Percentiles rank a stretch among this genome's conserved stretches.
These are phyloP conservation scores for Penicillium robsamsonii DNA, from an alignment of 495 filamentous ascomycete genomes.

Conservation along the genomic window DNA sequence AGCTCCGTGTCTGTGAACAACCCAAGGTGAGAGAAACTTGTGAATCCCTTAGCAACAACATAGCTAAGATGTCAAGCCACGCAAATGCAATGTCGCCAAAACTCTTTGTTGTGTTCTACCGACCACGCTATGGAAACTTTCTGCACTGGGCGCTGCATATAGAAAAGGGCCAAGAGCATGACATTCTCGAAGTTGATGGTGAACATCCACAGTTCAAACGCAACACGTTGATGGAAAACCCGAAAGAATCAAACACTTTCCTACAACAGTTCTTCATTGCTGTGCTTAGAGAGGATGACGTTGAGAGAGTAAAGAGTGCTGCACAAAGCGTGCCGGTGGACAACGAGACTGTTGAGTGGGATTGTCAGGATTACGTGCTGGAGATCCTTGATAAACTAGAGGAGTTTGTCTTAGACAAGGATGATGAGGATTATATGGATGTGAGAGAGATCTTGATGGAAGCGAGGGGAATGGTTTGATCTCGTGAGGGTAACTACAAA, in stretches of 20 bases:
- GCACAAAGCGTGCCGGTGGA: neutral
- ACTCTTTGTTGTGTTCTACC: neutral
- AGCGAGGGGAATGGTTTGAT: neutral
- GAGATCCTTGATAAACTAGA: neutral
- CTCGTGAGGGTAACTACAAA: no score
- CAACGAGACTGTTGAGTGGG: neutral
- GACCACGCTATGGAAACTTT: neutral
- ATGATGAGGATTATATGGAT: neutral
- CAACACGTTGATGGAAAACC: neutral
- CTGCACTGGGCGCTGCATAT: neutral
- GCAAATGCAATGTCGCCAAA: neutral
- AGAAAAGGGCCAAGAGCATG: neutral
- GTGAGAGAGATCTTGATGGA: neutral
- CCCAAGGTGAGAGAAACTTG: neutral
- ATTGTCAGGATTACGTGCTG: constrained; percentile 1
- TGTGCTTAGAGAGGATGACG: neutral
- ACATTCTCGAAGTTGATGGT: neutral
- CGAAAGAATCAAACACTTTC: neutral
- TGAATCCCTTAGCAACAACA: neutral
- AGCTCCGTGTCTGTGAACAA: no score
- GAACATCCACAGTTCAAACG: neutral
- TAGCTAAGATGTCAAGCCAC: neutral
- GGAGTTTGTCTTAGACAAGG: neutral
- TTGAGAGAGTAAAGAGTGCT: neutral
- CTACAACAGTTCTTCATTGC: neutral